Base-by-base conservation (phyloP, 352 stramenopile genomes). In the Phytophthora rubi region DNA sequence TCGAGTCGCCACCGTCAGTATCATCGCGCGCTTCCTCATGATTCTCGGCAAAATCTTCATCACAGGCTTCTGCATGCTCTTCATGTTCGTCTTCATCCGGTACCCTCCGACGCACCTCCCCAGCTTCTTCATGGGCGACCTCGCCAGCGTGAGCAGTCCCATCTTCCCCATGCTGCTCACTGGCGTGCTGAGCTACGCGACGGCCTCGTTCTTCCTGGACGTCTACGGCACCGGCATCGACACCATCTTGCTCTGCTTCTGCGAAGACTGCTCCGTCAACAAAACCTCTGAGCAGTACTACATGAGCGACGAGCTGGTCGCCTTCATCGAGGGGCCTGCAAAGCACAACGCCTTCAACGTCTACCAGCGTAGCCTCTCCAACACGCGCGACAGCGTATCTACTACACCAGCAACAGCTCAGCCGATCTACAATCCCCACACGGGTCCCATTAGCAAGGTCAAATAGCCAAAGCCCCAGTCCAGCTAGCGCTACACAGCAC, bases 31-130 rank as follows among this genome's bases (percentile, higher is more conserved):
- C 21, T 91, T 98, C 75, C 83, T 97, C 21, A 83, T 97, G 71
- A 65, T 91, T 51, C 65, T 97, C n/a, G 92, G 89, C 65, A 97
- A 97, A 71, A 62, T 97, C 30, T 91, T 92, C 69, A 95, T 97
- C 79, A 89, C 86, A 16, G 75, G 70, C 12, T 89, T 89, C 59
- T 83, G 77, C 49, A 90, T 89, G 79, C 80, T 94, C 59, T 91
- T 92, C 73, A 90, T 93, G 75, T 94, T 93, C 68, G 73, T 94
- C 54, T 92, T 92, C 66, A 91, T 93, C 62, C 77, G 74, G 28
- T 76, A 91, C 59, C 86, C 83, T 4, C 86, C 87, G 0, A 57
- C 65, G 15, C 59, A 84, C 2, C 55, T 92, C 10, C 78, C 83
- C 23, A 89, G 78, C 23, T 95, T 94, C 74, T 90, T 95, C 70